phyloP scores from a whole-genome alignment of 2,329 filamentous ascomycete species.

The Pestalotiopsis sp. region DNA sequence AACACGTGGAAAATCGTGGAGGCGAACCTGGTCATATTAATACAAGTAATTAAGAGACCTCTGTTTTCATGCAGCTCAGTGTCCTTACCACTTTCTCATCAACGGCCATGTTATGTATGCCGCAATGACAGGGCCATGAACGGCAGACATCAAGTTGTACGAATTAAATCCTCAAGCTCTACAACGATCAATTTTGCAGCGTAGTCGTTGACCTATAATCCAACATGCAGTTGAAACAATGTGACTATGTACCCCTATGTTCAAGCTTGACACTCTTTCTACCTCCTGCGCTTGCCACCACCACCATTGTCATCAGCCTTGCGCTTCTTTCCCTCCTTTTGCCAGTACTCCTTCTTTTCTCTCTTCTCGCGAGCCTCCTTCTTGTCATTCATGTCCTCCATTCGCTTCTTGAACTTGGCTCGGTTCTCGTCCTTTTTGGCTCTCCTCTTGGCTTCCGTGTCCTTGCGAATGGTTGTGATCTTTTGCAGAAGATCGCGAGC shows the following conservation, averaged over 20 bases:
- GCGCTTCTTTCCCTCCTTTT: constrained; percentile 79
- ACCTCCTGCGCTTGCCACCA: constrained; percentile 42
- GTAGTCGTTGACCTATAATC: neutral
- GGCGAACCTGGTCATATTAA: too few relatives aligned
- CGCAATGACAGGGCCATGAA: too few relatives aligned
- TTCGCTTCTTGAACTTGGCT: constrained; percentile 78
- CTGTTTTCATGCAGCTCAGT: too few relatives aligned
- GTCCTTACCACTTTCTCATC: too few relatives aligned
- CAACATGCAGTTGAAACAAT: neutral
- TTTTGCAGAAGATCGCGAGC: constrained; percentile 90
- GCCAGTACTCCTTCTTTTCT: constrained; percentile 92
- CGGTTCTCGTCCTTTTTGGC: constrained; percentile 88
- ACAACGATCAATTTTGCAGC: neutral
- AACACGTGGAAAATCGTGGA: too few relatives aligned
- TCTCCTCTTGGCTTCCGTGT: constrained; percentile 81
- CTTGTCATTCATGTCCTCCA: constrained; percentile 83
- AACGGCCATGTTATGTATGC: too few relatives aligned
- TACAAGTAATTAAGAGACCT: too few relatives aligned
- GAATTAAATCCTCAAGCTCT: neutral
- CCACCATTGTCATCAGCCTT: constrained; percentile 45
- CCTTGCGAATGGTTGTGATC: constrained; percentile 86
- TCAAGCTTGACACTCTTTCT: neutral
- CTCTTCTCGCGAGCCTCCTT: constrained; percentile 84
- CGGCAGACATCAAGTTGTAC: too few relatives aligned
- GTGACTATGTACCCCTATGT: neutral